These are phyloP conservation scores for Boletus sp. DNA, from an alignment of 768 basidiomycete species.

Conservation along the genomic window DNA sequence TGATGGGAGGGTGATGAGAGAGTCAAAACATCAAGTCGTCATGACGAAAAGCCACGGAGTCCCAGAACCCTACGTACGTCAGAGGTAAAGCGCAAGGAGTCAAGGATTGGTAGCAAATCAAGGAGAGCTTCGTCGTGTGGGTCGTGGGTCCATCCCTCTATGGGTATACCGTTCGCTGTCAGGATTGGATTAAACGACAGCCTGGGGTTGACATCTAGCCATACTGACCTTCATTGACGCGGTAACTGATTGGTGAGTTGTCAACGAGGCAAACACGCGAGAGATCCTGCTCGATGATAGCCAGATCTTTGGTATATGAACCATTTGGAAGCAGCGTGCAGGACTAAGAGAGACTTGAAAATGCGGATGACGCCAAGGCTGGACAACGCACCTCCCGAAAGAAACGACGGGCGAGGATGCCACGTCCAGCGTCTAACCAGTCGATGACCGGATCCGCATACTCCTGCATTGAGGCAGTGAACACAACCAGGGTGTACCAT, in stretches of 20 bases:
- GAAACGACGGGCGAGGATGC: slow-evolving; percentile 82
- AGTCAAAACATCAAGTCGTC: slow-evolving; percentile 9
- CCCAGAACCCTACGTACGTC: slow-evolving; percentile 94
- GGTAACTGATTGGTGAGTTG: slow-evolving; percentile 93
- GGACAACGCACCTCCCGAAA: slow-evolving; percentile 79
- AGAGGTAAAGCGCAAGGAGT: slow-evolving; percentile 92
- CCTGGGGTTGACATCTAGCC: background rate
- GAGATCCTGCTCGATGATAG: slow-evolving; percentile 85
- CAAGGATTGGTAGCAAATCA: slow-evolving; percentile 92
- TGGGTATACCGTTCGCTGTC: slow-evolving; percentile 94
- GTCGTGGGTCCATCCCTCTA: slow-evolving; percentile 99
- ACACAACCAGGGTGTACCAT: slow-evolving; percentile 99
- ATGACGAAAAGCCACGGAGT: slow-evolving; percentile 52
- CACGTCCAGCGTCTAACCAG: slow-evolving; percentile 95
- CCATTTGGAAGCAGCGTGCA: slow-evolving; percentile 93
- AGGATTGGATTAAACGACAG: background rate
- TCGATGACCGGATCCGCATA: slow-evolving; percentile 99
- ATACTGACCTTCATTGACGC: slow-evolving; percentile 81
- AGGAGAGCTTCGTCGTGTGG: slow-evolving; percentile 95
- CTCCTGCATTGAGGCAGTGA: slow-evolving; percentile 98
- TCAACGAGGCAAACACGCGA: slow-evolving; percentile 93
- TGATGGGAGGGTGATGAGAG: slow-evolving; percentile 4
- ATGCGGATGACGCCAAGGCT: background rate
- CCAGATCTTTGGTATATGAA: slow-evolving; percentile 91
- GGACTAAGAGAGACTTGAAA: slow-evolving; percentile 48